Evolutionary conservation across 2,329 filamentous ascomycete genomes (phyloP).

Genomic region (Xylaria sp.): DNA sequence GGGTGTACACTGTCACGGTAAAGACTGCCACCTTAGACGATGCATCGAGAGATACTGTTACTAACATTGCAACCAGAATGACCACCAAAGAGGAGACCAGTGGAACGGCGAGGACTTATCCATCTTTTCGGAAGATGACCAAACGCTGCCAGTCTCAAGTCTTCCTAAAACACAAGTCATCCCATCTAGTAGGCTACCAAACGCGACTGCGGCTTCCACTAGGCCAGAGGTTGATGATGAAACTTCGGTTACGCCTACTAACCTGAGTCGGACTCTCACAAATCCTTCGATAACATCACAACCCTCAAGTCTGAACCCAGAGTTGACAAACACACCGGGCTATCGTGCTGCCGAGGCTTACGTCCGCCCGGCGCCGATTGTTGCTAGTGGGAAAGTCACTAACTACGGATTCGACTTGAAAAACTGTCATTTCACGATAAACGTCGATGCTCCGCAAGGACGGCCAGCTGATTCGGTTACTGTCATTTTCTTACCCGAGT

Average conservation of each 20-base stretch:
- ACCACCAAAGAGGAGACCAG: slow-evolving; percentile 87
- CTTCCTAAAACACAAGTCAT: slow-evolving; percentile 55
- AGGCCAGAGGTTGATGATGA: slow-evolving; percentile 61
- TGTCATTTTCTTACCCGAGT: slow-evolving; percentile 86
- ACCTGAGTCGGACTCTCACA: slow-evolving; percentile 77
- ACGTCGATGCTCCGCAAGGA: slow-evolving; percentile 68
- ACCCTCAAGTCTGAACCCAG: slow-evolving; percentile 61
- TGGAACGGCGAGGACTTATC: slow-evolving; percentile 99
- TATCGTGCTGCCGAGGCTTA: slow-evolving; percentile 93
- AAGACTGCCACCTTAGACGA: slow-evolving; percentile 39
- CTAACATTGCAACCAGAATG: slow-evolving; percentile 66
- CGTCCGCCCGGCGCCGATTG: slow-evolving; percentile 83
- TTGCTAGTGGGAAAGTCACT: slow-evolving; percentile 75
- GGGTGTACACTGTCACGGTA: slow-evolving; percentile 83
- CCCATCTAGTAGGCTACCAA: slow-evolving; percentile 59
- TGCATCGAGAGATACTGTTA: slow-evolving; percentile 34
- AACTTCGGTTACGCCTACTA: slow-evolving; percentile 74
- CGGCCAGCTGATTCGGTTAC: slow-evolving; percentile 75
- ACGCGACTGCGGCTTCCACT: slow-evolving; percentile 50
- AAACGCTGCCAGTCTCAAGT: slow-evolving; percentile 63
- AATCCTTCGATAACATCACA: slow-evolving; percentile 72
- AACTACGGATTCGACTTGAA: slow-evolving; percentile 84
- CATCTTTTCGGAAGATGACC: slow-evolving; percentile 87
- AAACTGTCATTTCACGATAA: slow-evolving; percentile 79
- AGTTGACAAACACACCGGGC: slow-evolving; percentile 72